Evolutionary conservation across 768 basidiomycete species (phyloP).

Genomic region (Serendipita sp.): DNA sequence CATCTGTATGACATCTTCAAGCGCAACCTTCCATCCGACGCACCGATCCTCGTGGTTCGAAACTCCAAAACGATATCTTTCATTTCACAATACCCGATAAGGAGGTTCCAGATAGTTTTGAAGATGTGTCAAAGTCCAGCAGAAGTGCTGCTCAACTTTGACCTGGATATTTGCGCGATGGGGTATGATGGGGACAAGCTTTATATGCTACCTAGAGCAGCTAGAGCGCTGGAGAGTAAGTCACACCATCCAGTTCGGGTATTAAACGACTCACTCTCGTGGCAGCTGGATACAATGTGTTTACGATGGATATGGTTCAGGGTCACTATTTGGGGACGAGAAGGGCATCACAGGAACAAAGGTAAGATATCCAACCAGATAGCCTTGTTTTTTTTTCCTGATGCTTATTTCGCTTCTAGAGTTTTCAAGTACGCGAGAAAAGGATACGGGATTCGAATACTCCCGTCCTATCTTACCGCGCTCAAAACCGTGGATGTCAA

Average conservation of each 20-base stretch:
- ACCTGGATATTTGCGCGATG: slow-evolving; percentile 10
- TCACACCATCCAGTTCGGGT: neutral
- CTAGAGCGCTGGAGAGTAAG: slow-evolving; percentile 10
- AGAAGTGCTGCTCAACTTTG: slow-evolving; percentile 12
- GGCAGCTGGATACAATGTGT: slow-evolving; percentile 9
- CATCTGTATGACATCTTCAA: slow-evolving; percentile 10
- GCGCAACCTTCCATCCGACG: slow-evolving; percentile 4
- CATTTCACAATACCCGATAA: slow-evolving; percentile 6
- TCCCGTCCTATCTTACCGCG: slow-evolving; percentile 8
- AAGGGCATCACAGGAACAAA: slow-evolving; percentile 10
- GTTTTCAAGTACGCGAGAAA: slow-evolving; percentile 13
- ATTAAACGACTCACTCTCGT: neutral
- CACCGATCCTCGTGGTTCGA: slow-evolving; percentile 9
- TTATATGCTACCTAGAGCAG: slow-evolving; percentile 11
- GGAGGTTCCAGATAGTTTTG: slow-evolving; percentile 10
- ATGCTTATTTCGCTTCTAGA: neutral
- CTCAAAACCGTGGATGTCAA: neutral
- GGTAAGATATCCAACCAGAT: neutral
- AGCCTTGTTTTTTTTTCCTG: neutral
- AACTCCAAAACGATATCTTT: slow-evolving; percentile 11
- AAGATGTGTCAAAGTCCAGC: slow-evolving; percentile 6
- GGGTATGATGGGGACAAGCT: slow-evolving; percentile 9
- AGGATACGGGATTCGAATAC: slow-evolving; percentile 12
- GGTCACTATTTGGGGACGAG: slow-evolving; percentile 11
- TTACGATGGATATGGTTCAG: slow-evolving; percentile 11